Conservation (phyloP, 2,329 filamentous ascomycete species). For the Rhynchosporium secalis region DNA sequence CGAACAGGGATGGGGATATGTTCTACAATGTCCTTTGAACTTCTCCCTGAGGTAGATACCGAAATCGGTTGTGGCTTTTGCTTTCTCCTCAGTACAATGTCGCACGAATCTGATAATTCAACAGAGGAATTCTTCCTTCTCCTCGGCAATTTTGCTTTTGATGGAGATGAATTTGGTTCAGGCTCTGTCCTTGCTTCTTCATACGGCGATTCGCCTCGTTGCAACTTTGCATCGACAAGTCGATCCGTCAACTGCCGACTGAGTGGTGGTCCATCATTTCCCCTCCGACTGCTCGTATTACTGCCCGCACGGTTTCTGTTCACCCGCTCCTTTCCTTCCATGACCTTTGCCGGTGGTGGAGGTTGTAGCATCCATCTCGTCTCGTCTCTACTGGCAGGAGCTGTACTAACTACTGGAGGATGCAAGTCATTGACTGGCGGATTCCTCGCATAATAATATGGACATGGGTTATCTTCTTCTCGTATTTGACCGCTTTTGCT, state of each 20-base stretch:
- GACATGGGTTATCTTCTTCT: constrained; percentile 41
- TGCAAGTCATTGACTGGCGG: constrained; percentile 85
- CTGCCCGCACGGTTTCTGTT: constrained; percentile 53
- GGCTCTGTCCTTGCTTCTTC: constrained; percentile 27
- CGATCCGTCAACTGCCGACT: constrained; percentile 37
- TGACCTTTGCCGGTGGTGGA: constrained; percentile 83
- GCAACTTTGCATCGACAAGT: constrained; percentile 36
- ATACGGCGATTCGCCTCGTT: constrained; percentile 35
- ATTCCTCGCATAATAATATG: constrained; percentile 45
- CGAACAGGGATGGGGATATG: constrained; percentile 32
- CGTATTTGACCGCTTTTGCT: constrained; percentile 38
- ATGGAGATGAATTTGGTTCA: constrained; percentile 20
- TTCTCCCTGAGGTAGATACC: constrained; percentile 22
- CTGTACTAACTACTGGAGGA: constrained; percentile 79
- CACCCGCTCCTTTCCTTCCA: constrained; percentile 81
- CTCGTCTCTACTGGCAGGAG: constrained; percentile 66
- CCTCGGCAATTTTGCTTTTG: constrained; percentile 24
- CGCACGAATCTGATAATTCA: constrained; percentile 29
- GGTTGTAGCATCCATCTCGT: constrained; percentile 92
- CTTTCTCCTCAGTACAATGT: constrained; percentile 26
- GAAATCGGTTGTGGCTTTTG: constrained; percentile 34
- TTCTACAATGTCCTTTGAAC: constrained; percentile 30
- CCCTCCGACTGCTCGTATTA: constrained; percentile 47
- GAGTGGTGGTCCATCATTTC: constrained; percentile 28
- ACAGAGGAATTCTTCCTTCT: constrained; percentile 29